Evolutionary conservation across 495 filamentous ascomycete genomes (phyloP).

Genomic region (Staphylotrichum longicolle): DNA sequence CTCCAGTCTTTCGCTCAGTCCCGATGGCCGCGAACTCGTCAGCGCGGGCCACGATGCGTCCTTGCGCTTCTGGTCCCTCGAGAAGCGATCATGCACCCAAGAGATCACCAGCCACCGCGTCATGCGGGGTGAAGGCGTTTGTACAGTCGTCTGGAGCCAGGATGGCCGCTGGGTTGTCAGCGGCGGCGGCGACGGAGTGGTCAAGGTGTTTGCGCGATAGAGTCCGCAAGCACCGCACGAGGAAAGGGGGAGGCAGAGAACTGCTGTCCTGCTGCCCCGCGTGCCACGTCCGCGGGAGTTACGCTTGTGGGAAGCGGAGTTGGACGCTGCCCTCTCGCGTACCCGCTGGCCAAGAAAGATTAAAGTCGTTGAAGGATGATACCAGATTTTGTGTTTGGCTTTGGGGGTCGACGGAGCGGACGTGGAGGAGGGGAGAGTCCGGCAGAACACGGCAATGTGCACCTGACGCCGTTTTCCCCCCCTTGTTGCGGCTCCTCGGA

Average conservation of each 20-base stretch:
- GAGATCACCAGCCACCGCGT: slow-evolving; percentile 86
- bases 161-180: slow-evolving; percentile 93
- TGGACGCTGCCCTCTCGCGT: neutral
- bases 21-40: slow-evolving; percentile 90
- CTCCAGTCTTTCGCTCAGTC: slow-evolving; percentile 82
- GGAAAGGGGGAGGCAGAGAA: neutral
- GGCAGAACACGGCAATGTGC: neutral
- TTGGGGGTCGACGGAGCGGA: neutral
- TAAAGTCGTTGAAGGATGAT: slow-evolving; percentile 3
- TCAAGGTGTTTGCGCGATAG: slow-evolving; percentile 82
- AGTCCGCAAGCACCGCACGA: slow-evolving; percentile 8
- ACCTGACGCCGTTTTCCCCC: no score
- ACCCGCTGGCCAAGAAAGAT: neutral
- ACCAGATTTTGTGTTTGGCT: neutral
- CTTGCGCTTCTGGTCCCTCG: slow-evolving; percentile 95
- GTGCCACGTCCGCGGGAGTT: neutral
- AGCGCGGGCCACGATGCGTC: slow-evolving; percentile 94
- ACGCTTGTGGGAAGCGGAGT: neutral
- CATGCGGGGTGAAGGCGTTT: slow-evolving; percentile 94
- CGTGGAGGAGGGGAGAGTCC: neutral
- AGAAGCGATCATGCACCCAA: slow-evolving; percentile 89
- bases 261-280: neutral
- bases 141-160: slow-evolving; percentile 87
- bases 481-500: neutral
- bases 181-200: slow-evolving; percentile 92